Evolutionary conservation across 73 alveolate species (phyloP).

Genomic region (Tetrahymena thermophila): DNA sequence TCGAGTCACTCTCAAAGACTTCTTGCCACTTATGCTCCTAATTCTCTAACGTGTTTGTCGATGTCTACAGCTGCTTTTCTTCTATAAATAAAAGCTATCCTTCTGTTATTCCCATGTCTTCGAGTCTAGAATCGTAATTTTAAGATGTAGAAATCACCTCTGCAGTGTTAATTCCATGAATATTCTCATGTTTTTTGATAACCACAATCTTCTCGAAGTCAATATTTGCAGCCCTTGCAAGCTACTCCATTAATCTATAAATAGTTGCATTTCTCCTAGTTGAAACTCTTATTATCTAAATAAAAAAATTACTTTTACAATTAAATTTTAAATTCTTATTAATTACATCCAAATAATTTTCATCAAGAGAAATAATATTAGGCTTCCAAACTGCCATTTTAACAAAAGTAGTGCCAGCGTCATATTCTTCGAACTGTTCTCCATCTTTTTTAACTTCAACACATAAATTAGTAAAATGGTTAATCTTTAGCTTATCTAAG

Average conservation of each 20-base stretch:
- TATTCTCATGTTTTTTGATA: constrained; percentile 2
- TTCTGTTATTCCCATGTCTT: constrained; percentile 1
- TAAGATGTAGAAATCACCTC: neutral
- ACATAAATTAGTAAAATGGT: neutral
- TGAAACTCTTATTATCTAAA: neutral
- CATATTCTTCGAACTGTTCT: constrained; percentile 17
- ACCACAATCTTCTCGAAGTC: neutral
- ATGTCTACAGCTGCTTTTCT: neutral
- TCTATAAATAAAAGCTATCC: constrained; percentile 22
- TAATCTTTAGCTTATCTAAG: constrained; percentile 2
- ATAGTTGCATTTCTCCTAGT: neutral
- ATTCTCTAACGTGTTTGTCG: neutral
- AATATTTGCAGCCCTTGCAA: neutral
- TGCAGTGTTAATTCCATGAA: constrained; percentile 6
- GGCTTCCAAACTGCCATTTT: constrained; percentile 17
- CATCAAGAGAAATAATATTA: constrained; percentile 10
- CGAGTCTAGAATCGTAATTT: neutral
- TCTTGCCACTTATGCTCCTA: constrained; percentile 9
- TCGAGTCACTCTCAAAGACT: constrained; percentile 27
- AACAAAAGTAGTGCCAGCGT: neutral
- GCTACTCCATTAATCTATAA: neutral
- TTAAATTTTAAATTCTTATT: neutral
- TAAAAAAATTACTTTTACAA: neutral
- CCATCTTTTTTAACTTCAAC: constrained; percentile 10
- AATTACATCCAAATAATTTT: neutral